A percentile compares a stretch with the other conserved stretches of the same genome.
phyloP scores from a whole-genome alignment of 225 moss, liverwort and hornwort genomes.

The Takakia lepidozioides region DNA sequence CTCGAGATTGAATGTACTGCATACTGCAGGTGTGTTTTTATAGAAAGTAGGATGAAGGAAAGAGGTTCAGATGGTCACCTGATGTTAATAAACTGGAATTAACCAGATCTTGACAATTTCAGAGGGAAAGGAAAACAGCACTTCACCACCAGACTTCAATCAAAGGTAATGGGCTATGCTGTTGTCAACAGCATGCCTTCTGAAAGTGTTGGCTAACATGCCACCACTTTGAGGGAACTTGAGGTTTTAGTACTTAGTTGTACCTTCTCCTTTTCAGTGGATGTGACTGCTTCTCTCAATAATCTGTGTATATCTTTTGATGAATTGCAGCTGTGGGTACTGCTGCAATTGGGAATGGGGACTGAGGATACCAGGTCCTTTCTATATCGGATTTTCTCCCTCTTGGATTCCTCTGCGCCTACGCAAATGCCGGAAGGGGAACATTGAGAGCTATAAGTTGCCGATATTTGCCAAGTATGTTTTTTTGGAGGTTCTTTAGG shows the following conservation, averaged over 20 bases:
- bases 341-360: slow-evolving; percentile 99
- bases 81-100: background rate
- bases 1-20: slow-evolving; percentile 92
- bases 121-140: no score
- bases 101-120: no score
- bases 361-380: slow-evolving; percentile 62
- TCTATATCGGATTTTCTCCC: slow-evolving; percentile 77
- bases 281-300: no score
- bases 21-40: slow-evolving; percentile 63
- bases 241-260: no score
- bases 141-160: no score
- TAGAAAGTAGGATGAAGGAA: background rate
- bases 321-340: slow-evolving; percentile 74
- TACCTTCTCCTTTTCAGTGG: no score
- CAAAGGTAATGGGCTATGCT: no score
- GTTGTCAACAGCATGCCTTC: no score
- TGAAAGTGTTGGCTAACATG: no score
- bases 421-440: slow-evolving; percentile 53
- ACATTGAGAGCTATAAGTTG: slow-evolving; percentile 27
- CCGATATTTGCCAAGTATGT: slow-evolving; percentile 70
- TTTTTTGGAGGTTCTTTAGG: background rate
- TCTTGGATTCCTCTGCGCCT: slow-evolving; percentile 75
- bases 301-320: no score
- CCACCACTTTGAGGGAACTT: no score
- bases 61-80: background rate